Percentiles rank a stretch among this genome's conserved stretches.
phyloP scores from a whole-genome alignment of 177 flowering plant genomes.

The Tripterygium wilfordii region DNA sequence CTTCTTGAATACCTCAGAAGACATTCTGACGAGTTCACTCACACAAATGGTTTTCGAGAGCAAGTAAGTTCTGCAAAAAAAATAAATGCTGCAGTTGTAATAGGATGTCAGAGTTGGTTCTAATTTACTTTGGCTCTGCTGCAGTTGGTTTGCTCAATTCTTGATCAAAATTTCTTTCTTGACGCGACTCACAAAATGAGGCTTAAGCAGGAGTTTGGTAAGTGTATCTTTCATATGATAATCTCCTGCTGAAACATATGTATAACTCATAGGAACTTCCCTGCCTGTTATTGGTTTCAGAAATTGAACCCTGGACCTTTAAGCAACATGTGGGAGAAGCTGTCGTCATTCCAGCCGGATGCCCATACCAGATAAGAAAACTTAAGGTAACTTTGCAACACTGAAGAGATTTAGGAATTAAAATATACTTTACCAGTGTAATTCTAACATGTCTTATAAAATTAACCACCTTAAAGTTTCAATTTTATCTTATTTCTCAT shows the following conservation, averaged over 20 bases:
- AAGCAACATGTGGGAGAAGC: constrained; percentile 40
- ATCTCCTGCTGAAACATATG: neutral
- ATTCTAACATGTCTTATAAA: too few species aligned
- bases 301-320: constrained; percentile 38
- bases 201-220: constrained; percentile 70
- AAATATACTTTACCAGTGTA: too few species aligned
- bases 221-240: constrained; percentile 8
- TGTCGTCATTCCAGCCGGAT: constrained; percentile 38
- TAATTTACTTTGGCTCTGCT: constrained; percentile 11
- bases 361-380: constrained; percentile 37
- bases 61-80: constrained; percentile 29
- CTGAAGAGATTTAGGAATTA: neutral
- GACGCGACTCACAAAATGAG: constrained; percentile 45
- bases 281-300: constrained; percentile 8
- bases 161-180: constrained; percentile 56
- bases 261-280: neutral
- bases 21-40: constrained; percentile 44
- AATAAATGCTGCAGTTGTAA: neutral
- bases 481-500: too few species aligned
- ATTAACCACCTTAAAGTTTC: too few species aligned
- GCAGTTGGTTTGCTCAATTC: constrained; percentile 65
- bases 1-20: constrained; percentile 54
- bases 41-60: constrained; percentile 25
- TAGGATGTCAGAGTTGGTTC: neutral
- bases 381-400: constrained; percentile 21